Evolutionary conservation across 371 early-diverging fungal species (phyloP), one percentile per base, ranked within the genome.

Genomic region (Umbelopsis sp.): DNA sequence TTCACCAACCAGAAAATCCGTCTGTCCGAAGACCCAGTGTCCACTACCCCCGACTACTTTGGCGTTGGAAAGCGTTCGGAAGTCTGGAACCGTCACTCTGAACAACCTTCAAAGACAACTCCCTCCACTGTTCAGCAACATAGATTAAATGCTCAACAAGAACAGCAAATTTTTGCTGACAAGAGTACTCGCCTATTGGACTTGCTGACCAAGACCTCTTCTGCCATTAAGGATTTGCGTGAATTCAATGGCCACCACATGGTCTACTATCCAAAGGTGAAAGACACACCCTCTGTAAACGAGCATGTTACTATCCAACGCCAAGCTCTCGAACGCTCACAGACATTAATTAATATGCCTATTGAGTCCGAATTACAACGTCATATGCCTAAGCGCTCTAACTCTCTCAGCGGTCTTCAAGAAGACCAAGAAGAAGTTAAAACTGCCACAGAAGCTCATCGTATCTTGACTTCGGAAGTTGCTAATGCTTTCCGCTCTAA

Each of bases 141-240:
- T 44, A 71, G 81, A 44, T 32, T 84, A 35, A 78, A 80, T 67
- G 81, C 81, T 38, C 81, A 80, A 18, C 84, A 84, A 50, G 85
- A 86, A 66, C 90, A 91, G 72, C 86, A 87, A 37, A 76, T 86
- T 63, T 93, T 89, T 73, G 87, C 86, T 11, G 90, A 91, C 72
- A 91, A 89, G 70, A 87, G 90, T 74, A 86, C 87, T 48, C 86
- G 88, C n/a, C 78, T 92, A 51, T 80, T 87, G 72, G 80, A 73
- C 24, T 79, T 89, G 69, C 85, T 92, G 65, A 67, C 73, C 22
- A 82, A 81, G 71, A 89, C 90, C 9, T 79, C 80, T 57, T 67
- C 79, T 8, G 73, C 92, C 44, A 84, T 91, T 68, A 80, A 83
- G 16, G 90, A 89, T 44, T 73, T 91, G 50, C 85, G 88, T 25